Base-by-base conservation (phyloP, 1,284 basidiomycete genomes). In the Ceratobasidium sp. region DNA sequence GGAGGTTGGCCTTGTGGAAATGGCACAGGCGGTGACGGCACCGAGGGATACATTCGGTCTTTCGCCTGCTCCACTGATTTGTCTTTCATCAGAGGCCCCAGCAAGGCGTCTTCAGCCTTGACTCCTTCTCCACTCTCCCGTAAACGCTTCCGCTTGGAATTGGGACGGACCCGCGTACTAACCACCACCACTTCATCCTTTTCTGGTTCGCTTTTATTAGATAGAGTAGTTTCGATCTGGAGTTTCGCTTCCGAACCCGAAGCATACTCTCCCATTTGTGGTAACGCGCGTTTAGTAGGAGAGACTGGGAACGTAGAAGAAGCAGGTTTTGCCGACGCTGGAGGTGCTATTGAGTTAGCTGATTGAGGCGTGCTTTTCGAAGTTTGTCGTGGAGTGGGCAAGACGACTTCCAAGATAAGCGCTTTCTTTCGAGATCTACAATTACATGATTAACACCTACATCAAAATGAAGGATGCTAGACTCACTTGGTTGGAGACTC, bases 381-480 rank as follows among this genome's bases (percentile, higher is more conserved):
- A 47, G 35, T 32, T 32, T 44, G 23, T 23, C 26, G 52, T 6
- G 54, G 52, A 32, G 52, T 38, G 23, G 66, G 52, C 16, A 69
- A 54, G n/a, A 69, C 66, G 23, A 69, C 66, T 43, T 69, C 66
- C 41, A 69, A 35, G 13, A 69, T 54, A 35, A 47, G 50, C 23
- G 66, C 23, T 47, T 69, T 69, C 41, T 69, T 69, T 23, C 41
- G 16, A 43, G 30, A 58, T 43, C 66, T 69, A 18, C 26, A 32
- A 5, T 52, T 50, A 23, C 49, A 54, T n/a, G 54, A 13, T 55
- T 13, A 69, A 21, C 21, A 23, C 6, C 16, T n/a, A 30, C 13
- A 55, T 23, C 14, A n/a, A 23, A 47, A 30, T n/a, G n/a, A 14
- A 16, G 28, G 44, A 57, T 47, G 3, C 8, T 28, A 44, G 30